Conservation (phyloP, 2,329 filamentous ascomycete species). For the Aspergillus sp. region DNA sequence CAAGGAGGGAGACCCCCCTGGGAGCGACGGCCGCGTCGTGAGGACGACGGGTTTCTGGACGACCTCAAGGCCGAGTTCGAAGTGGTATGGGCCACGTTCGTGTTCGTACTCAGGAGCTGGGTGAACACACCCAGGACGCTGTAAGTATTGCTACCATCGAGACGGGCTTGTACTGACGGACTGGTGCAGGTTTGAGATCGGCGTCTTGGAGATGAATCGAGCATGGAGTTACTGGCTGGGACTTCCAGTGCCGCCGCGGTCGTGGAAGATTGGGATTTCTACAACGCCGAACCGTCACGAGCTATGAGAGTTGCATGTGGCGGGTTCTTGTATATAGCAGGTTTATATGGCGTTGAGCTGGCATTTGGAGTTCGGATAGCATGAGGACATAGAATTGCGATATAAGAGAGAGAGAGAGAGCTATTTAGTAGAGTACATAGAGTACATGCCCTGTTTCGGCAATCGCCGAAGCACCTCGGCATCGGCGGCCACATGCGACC, state of each 20-base stretch:
- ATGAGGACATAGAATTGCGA: too few relatives aligned
- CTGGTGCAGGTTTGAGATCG: constrained; percentile 40
- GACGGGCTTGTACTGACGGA: too few relatives aligned
- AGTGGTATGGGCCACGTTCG: constrained; percentile 53
- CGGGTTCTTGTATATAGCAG: not conserved
- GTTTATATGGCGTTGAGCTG: not conserved
- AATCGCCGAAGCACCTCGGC: constrained; percentile 10
- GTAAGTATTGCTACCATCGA: constrained; percentile 58
- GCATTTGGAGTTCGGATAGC: not conserved
- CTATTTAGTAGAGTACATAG: too few relatives aligned
- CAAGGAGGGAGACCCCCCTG: constrained; percentile 23
- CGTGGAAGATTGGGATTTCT: constrained; percentile 46
- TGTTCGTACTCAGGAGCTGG: constrained; percentile 64
- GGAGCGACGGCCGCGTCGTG: constrained; percentile 18
- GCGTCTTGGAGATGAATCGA: constrained; percentile 44
- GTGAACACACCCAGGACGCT: constrained; percentile 54
- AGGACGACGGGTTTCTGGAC: constrained; percentile 44
- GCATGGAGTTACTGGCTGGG: constrained; percentile 56
- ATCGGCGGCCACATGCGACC: constrained; percentile 12
- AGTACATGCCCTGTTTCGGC: constrained; percentile 6
- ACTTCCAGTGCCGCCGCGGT: constrained; percentile 47
- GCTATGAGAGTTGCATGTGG: constrained; percentile 19
- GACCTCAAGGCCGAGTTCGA: constrained; percentile 55
- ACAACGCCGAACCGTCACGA: constrained; percentile 30
- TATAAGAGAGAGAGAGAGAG: too few relatives aligned